Conservation (phyloP, 1,139 yeast species). For the Taphrina betulina region DNA sequence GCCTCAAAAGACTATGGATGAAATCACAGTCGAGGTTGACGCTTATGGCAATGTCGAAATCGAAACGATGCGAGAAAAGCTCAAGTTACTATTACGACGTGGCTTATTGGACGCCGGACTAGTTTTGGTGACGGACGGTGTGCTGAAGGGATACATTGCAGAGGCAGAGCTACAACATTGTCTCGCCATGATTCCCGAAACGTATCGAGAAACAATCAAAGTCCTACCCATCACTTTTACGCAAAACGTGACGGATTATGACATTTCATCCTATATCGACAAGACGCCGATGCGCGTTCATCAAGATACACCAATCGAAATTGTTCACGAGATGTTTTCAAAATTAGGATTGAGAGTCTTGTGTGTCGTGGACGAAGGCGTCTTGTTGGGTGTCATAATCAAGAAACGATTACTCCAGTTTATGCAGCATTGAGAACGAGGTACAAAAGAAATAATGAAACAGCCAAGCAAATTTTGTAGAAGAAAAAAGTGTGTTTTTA, state of each 20-base stretch:
- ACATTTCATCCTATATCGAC: constrained; percentile 12
- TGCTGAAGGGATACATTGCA: constrained; percentile 33
- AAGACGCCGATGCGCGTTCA: constrained; percentile 32
- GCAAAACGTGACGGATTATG: neutral
- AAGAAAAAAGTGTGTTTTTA: too few relatives aligned
- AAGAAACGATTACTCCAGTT: constrained; percentile 23
- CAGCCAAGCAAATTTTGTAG: too few relatives aligned
- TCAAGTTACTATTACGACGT: constrained; percentile 4
- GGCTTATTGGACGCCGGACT: constrained; percentile 31
- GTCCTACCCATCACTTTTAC: neutral
- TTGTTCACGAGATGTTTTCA: constrained; percentile 35
- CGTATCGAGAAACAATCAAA: neutral
- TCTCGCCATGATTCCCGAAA: constrained; percentile 1
- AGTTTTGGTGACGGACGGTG: constrained; percentile 23
- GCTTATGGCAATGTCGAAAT: neutral
- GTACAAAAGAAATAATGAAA: too few relatives aligned
- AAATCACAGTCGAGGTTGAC: constrained; percentile 18
- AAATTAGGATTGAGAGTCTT: constrained; percentile 32
- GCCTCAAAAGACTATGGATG: constrained; percentile 16
- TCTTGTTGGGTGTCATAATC: constrained; percentile 22
- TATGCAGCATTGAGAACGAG: constrained; percentile 13
- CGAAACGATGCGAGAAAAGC: constrained; percentile 6
- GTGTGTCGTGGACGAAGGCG: constrained; percentile 32
- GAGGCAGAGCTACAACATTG: constrained; percentile 13
- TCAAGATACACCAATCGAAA: constrained; percentile 33